Evolutionary conservation across 805 yeast genomes (phyloP).

Genomic region (Millerozyma miso): DNA sequence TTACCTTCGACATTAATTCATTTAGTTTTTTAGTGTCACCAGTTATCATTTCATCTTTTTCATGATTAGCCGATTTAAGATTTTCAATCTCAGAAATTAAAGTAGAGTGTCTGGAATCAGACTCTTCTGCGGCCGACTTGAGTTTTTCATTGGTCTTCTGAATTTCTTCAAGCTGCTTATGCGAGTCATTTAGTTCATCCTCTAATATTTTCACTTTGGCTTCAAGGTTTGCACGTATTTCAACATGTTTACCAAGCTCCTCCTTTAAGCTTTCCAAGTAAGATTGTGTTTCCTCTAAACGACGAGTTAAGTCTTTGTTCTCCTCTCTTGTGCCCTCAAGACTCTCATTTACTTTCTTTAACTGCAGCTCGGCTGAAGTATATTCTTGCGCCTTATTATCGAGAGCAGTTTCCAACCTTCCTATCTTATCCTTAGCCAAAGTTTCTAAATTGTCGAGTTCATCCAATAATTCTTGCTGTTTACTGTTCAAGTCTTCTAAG

Average conservation of each 20-base stretch:
- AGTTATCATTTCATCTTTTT: conserved; percentile 27
- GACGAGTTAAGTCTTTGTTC: conserved; percentile 6
- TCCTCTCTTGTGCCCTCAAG: conserved; percentile 2
- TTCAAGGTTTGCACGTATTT: not conserved
- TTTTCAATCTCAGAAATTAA: conserved; percentile 27
- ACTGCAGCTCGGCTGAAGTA: not conserved
- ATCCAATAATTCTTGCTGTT: conserved; percentile 18
- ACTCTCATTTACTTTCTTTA: conserved; percentile 9
- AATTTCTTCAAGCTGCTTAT: conserved; percentile 2
- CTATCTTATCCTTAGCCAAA: conserved; percentile 19
- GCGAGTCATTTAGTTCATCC: not conserved
- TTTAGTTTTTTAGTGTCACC: conserved; percentile 28
- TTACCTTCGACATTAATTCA: conserved; percentile 23
- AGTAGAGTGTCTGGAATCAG: conserved; percentile 20
- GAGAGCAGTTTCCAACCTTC: conserved; percentile 13
- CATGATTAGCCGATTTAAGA: conserved; percentile 11
- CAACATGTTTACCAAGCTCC: not conserved
- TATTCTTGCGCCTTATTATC: not conserved
- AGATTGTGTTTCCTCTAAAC: conserved; percentile 6
- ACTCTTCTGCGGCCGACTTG: conserved; percentile 8
- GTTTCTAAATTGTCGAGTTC: conserved; percentile 21
- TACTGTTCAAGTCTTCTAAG: conserved; percentile 15
- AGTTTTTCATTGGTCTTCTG: conserved; percentile 8
- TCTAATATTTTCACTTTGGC: conserved; percentile 1
- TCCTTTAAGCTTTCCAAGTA: conserved; percentile 13